phyloP scores from a whole-genome alignment of 2,329 filamentous ascomycete species.

The Ophiostoma triangulosporum region DNA sequence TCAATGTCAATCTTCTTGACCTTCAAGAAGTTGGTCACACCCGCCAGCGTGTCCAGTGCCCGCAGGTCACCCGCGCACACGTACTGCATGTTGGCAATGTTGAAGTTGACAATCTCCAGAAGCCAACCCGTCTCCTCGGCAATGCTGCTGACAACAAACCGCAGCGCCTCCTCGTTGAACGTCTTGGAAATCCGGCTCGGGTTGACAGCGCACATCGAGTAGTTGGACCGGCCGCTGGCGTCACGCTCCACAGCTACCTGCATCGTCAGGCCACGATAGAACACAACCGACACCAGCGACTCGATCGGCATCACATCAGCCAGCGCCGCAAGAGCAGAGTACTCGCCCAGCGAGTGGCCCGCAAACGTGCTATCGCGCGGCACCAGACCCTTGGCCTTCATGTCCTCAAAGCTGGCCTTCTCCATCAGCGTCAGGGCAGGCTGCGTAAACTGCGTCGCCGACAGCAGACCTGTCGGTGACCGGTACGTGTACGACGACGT shows the following conservation, averaged over 20 bases:
- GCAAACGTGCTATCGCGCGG: slow-evolving; percentile 95
- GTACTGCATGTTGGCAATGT: slow-evolving; percentile 64
- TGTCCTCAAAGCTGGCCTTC: slow-evolving; percentile 98
- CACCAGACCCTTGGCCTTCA: slow-evolving; percentile 92
- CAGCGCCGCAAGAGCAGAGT: slow-evolving; percentile 88
- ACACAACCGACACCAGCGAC: slow-evolving; percentile 92
- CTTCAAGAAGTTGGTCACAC: slow-evolving; percentile 91
- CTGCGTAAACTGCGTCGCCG: slow-evolving; percentile 96
- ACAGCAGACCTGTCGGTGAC: slow-evolving; percentile 86
- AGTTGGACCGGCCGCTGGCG: slow-evolving; percentile 84
- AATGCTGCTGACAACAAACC: slow-evolving; percentile 94
- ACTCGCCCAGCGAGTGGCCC: slow-evolving; percentile 94
- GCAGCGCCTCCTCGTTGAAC: slow-evolving; percentile 93
- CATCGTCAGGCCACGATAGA: slow-evolving; percentile 98
- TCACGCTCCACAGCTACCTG: slow-evolving; percentile 98
- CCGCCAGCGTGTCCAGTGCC: slow-evolving; percentile 58
- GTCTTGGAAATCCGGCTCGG: slow-evolving; percentile 96
- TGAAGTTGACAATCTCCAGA: slow-evolving; percentile 97
- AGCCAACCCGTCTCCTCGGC: slow-evolving; percentile 90
- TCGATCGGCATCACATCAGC: slow-evolving; percentile 99
- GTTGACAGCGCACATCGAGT: slow-evolving; percentile 99
- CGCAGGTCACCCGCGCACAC: slow-evolving; percentile 59
- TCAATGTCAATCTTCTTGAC: slow-evolving; percentile 95
- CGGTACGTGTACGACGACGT: slow-evolving; percentile 95
- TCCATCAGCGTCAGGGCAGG: slow-evolving; percentile 97